phyloP scores from a whole-genome alignment of 2,329 filamentous ascomycete genomes.

The Coccinonectria pachysandricola region DNA sequence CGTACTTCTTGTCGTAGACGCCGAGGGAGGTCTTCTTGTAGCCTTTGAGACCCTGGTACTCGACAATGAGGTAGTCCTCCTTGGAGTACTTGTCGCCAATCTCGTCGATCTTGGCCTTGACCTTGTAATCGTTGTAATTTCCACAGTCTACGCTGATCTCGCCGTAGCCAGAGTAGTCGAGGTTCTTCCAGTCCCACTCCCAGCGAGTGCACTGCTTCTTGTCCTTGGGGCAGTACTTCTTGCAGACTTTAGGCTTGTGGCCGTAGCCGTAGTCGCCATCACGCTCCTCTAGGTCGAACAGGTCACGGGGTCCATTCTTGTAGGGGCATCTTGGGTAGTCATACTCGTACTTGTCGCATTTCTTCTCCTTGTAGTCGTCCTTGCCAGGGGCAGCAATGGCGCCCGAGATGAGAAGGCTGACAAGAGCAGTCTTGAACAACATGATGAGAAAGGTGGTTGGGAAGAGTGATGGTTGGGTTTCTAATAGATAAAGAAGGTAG shows the following conservation, averaged over 20 bases:
- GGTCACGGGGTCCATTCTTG: too few species aligned
- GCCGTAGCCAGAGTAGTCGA: constrained; percentile 5
- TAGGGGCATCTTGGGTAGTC: too few species aligned
- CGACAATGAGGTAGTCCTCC: constrained; percentile 9
- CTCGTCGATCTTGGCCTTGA: constrained; percentile 7
- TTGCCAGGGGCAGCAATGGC: constrained; percentile 6
- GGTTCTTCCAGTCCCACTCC: constrained; percentile 6
- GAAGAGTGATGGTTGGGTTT: constrained; percentile 4
- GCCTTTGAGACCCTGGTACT: constrained; percentile 8
- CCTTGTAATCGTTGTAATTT: constrained; percentile 9
- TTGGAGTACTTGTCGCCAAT: constrained; percentile 3
- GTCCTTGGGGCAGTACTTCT: constrained; percentile 10
- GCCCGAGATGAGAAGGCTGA: constrained; percentile 8
- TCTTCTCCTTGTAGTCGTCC: constrained; percentile 6
- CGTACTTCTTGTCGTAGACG: constrained; percentile 5
- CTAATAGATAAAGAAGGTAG: too few species aligned
- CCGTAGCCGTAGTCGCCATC: constrained; percentile 2
- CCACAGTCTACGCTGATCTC: constrained; percentile 5
- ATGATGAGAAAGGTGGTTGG: constrained; percentile 7
- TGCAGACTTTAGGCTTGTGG: constrained; percentile 4
- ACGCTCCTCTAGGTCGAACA: constrained; percentile 5
- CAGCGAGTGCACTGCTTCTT: constrained; percentile 11
- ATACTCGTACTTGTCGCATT: constrained; percentile 9
- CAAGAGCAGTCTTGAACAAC: constrained; percentile 7
- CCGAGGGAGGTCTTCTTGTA: constrained; percentile 10